phyloP scores from a whole-genome alignment of 225 moss, liverwort and hornwort genomes.

The Climacium dendroides region DNA sequence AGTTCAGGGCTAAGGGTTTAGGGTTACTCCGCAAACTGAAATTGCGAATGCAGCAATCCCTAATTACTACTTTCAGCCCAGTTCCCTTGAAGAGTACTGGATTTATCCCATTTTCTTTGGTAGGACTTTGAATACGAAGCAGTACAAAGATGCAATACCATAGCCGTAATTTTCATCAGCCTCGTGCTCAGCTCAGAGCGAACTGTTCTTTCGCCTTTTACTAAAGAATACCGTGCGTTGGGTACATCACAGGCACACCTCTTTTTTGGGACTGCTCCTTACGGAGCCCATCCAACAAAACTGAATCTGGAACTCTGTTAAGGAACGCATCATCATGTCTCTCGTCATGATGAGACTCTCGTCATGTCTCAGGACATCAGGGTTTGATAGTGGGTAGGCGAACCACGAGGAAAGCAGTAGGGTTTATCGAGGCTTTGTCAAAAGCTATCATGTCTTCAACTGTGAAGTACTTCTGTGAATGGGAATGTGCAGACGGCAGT shows the following conservation, averaged over 20 bases:
- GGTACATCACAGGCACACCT: background rate
- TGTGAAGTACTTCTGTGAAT: background rate
- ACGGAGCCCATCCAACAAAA: background rate
- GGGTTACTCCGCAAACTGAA: background rate
- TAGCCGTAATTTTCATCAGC: fast-evolving
- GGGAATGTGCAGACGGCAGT: background rate
- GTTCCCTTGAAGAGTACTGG: background rate
- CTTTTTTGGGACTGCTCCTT: background rate
- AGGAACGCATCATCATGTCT: too few relatives aligned
- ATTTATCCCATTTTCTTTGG: background rate
- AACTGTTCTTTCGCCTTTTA: conserved; percentile 34
- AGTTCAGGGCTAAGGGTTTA: background rate
- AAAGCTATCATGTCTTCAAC: background rate
- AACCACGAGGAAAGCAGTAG: background rate
- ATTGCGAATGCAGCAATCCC: background rate
- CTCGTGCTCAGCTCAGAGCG: conserved; percentile 6
- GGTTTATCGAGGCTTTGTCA: background rate
- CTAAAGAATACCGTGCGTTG: conserved; percentile 44
- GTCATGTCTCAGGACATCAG: too few relatives aligned
- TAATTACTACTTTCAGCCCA: background rate
- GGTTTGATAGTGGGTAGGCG: background rate
- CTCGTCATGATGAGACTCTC: too few relatives aligned
- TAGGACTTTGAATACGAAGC: background rate
- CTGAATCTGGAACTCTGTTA: background rate
- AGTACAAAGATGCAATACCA: background rate